These are phyloP conservation scores for Neohortaea acidophila DNA, from an alignment of 495 filamentous ascomycete genomes.

Conservation along the genomic window DNA sequence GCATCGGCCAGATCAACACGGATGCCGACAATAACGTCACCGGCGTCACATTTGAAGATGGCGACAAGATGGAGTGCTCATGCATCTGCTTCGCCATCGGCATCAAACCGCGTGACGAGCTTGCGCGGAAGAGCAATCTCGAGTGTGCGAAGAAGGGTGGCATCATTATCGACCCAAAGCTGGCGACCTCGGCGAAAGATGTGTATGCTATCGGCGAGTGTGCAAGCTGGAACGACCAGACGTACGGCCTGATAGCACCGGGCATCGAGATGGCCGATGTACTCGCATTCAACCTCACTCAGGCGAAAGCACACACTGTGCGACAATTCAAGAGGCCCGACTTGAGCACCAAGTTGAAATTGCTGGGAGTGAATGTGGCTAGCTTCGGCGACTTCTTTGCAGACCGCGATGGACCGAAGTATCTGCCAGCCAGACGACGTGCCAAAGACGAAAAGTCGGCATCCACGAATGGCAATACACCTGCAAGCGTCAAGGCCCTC, in stretches of 20 bases:
- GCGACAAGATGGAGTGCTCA: constrained; percentile 63
- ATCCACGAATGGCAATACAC: constrained; percentile 31
- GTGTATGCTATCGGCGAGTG: constrained; percentile 93
- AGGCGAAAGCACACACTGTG: constrained; percentile 54
- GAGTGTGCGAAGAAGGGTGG: constrained; percentile 60
- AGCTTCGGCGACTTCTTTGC: constrained; percentile 96
- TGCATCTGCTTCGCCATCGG: constrained; percentile 92
- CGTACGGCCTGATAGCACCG: constrained; percentile 85
- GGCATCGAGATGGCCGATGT: constrained; percentile 96
- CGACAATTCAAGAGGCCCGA: constrained; percentile 71
- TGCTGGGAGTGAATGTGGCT: constrained; percentile 86
- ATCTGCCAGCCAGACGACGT: constrained; percentile 40
- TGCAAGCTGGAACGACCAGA: constrained; percentile 85
- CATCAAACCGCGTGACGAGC: constrained; percentile 67
- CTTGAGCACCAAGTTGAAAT: constrained; percentile 84
- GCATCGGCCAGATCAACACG: constrained; percentile 58
- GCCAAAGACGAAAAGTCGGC: constrained; percentile 27
- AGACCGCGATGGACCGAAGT: constrained; percentile 71
- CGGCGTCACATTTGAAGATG: constrained; percentile 74
- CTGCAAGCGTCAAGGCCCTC: constrained; percentile 61
- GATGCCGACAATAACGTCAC: constrained; percentile 51
- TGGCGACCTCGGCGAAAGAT: constrained; percentile 55
- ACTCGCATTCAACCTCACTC: constrained; percentile 84
- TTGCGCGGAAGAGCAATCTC: constrained; percentile 57
- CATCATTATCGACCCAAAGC: constrained; percentile 57